Evolutionary conservation across 2,329 filamentous ascomycete genomes (phyloP).

Genomic region (Alternaria dauci): DNA sequence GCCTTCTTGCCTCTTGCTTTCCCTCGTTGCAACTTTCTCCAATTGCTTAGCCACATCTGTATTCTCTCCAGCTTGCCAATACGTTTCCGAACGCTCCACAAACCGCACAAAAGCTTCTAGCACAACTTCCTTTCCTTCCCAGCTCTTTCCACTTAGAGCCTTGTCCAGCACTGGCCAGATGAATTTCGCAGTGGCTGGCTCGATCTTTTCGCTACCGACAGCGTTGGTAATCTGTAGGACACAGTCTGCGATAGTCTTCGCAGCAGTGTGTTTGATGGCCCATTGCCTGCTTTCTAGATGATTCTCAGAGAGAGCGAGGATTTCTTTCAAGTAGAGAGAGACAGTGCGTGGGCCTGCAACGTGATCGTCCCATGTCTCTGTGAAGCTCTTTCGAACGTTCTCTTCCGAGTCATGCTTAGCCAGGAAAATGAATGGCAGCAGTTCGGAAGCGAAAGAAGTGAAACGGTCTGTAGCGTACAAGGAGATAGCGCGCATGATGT

Average conservation of each 20-base stretch:
- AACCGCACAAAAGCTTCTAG: slow-evolving; percentile 82
- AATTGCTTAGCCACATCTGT: slow-evolving; percentile 70
- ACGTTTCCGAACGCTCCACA: slow-evolving; percentile 67
- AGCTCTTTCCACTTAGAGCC: slow-evolving; percentile 86
- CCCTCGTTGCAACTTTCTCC: slow-evolving; percentile 74
- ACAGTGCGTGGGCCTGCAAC: slow-evolving; percentile 86
- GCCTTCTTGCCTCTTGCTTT: slow-evolving; percentile 92
- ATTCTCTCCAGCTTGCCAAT: slow-evolving; percentile 65
- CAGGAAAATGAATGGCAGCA: slow-evolving; percentile 88
- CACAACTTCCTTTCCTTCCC: slow-evolving; percentile 88
- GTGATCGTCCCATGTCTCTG: slow-evolving; percentile 88
- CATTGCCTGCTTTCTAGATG: slow-evolving; percentile 84
- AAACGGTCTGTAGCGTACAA: slow-evolving; percentile 92
- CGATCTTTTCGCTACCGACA: slow-evolving; percentile 67
- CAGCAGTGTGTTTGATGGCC: slow-evolving; percentile 88
- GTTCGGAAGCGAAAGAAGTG: slow-evolving; percentile 73
- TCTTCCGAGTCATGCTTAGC: slow-evolving; percentile 85
- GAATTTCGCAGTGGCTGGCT: slow-evolving; percentile 64
- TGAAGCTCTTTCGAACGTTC: slow-evolving; percentile 79
- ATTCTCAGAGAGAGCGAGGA: slow-evolving; percentile 71
- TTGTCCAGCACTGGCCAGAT: slow-evolving; percentile 88
- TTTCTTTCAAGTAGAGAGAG: slow-evolving; percentile 83
- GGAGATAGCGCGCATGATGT: slow-evolving; percentile 82
- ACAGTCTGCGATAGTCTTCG: slow-evolving; percentile 79
- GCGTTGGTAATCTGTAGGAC: slow-evolving; percentile 68